phyloP scores from a whole-genome alignment of 2,329 filamentous ascomycete species.

The Domatiomyces globalis region DNA sequence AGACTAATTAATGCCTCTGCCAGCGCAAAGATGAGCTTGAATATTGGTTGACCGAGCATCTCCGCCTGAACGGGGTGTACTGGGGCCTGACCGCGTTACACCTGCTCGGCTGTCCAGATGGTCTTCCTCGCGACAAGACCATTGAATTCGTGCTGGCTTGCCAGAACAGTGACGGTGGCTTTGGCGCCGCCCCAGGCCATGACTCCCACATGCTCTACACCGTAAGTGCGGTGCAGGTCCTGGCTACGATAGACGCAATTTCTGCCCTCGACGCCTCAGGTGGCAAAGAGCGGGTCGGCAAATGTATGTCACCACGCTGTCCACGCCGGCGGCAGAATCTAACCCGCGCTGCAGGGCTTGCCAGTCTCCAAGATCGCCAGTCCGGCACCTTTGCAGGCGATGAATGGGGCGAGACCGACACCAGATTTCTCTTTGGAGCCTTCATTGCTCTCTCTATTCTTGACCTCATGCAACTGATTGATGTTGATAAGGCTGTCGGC shows the following conservation, averaged over 20 bases:
- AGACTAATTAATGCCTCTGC: constrained; percentile 11
- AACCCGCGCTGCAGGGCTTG: constrained; percentile 36
- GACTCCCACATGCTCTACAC: constrained; percentile 96
- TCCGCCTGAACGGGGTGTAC: constrained; percentile 89
- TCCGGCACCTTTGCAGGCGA: constrained; percentile 87
- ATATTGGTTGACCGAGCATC: constrained; percentile 95
- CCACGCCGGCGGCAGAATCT: not conserved
- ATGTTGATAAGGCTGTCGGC: constrained; percentile 65
- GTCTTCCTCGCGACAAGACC: constrained; percentile 63
- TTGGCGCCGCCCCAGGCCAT: constrained; percentile 84
- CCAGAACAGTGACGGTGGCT: constrained; percentile 74
- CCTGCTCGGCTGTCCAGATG: constrained; percentile 66
- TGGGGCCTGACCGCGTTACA: constrained; percentile 88
- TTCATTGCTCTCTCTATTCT: constrained; percentile 82
- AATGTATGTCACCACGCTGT: constrained; percentile 49
- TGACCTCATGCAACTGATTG: constrained; percentile 54
- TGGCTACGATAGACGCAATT: constrained; percentile 73
- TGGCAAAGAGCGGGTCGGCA: constrained; percentile 58
- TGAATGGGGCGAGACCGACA: constrained; percentile 93
- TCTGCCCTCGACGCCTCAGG: constrained; percentile 64
- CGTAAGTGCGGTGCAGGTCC: constrained; percentile 83
- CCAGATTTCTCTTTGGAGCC: constrained; percentile 81
- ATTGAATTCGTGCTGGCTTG: constrained; percentile 95
- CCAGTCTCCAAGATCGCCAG: constrained; percentile 61
- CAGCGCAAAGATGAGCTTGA: constrained; percentile 85